phyloP scores from a whole-genome alignment of 2,329 filamentous ascomycete species.

The Colletotrichum sp. region DNA sequence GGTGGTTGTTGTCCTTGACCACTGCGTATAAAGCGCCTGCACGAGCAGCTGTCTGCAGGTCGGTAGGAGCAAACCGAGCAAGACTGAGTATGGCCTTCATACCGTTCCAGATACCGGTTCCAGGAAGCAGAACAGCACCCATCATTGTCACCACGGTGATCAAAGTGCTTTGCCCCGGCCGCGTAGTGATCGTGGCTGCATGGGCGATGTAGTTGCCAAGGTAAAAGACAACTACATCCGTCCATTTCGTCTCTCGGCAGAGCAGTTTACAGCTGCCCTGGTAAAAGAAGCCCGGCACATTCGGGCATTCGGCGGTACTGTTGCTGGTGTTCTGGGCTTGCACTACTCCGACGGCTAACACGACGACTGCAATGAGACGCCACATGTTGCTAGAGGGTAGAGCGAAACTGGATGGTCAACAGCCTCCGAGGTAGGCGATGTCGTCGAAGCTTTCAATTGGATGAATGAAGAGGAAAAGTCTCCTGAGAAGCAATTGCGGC shows the following conservation, averaged over 20 bases:
- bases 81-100: neutral
- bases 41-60: fast-evolving
- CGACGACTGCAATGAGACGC: neutral
- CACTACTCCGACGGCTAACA: neutral
- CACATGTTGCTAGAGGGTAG: neutral
- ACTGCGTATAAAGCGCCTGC: neutral
- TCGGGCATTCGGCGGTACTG: fast-evolving
- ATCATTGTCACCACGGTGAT: neutral
- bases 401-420: neutral
- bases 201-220: neutral
- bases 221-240: neutral
- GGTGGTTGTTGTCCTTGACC: fast-evolving
- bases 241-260: neutral
- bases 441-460: neutral
- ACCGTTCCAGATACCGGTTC: neutral
- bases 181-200: neutral
- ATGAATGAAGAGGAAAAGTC: fast-evolving
- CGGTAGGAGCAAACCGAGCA: neutral
- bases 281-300: neutral
- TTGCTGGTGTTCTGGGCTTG: neutral
- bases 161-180: neutral
- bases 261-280: neutral
- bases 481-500: neutral
- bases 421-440: neutral
- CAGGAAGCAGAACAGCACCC: neutral